Conservation (phyloP, 768 basidiomycete genomes). For the Rubroboletus satanas region DNA sequence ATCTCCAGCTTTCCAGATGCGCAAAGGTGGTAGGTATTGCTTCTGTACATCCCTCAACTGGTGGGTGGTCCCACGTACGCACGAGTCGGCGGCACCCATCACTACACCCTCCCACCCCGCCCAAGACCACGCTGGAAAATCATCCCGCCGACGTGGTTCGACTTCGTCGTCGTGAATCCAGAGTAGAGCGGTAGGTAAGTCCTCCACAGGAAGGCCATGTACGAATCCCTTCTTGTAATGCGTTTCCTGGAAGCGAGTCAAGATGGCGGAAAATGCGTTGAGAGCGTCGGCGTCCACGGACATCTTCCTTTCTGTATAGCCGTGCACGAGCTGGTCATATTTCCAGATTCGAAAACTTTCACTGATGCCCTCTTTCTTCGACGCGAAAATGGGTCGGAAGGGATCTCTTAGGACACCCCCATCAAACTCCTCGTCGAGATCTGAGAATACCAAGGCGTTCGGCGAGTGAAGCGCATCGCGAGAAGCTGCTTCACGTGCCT, state of each 20-base stretch:
- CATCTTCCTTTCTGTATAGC: background rate
- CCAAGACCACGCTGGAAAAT: constrained; percentile 6
- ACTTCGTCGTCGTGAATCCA: background rate
- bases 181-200: background rate
- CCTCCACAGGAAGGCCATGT: background rate
- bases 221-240: background rate
- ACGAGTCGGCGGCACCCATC: background rate
- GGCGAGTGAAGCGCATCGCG: background rate
- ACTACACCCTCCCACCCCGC: background rate
- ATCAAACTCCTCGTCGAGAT: background rate
- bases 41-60: background rate
- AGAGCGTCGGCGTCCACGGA: background rate
- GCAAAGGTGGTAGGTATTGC: background rate
- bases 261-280: background rate
- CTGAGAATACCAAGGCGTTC: background rate
- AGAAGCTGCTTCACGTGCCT: background rate
- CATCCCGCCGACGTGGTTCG: background rate
- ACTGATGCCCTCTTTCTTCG: background rate
- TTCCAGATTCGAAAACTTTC: background rate
- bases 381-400: background rate
- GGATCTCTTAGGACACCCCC: background rate
- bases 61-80: background rate
- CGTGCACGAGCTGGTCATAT: background rate
- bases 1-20: background rate
- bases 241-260: background rate